Conservation (phyloP, 2,329 filamentous ascomycete species). For the Monilinia fructigena region DNA sequence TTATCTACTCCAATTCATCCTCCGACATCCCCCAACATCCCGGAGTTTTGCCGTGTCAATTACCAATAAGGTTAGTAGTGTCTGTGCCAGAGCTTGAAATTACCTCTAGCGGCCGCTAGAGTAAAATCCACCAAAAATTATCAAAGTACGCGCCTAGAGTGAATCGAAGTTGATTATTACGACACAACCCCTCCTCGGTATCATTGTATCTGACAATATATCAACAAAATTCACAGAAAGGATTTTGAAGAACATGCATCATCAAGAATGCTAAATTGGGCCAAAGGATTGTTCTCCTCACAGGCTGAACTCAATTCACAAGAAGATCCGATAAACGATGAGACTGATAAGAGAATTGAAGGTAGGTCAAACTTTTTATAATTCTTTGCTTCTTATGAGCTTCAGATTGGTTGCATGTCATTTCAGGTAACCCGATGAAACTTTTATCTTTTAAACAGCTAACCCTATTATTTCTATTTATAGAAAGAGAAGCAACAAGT, state of each 20-base stretch:
- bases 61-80: too few species aligned
- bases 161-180: not conserved
- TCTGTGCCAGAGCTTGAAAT: too few species aligned
- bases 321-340: not conserved
- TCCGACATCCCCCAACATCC: too few species aligned
- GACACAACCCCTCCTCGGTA: not conserved
- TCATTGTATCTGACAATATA: not conserved
- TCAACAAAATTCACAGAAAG: constrained; percentile 7
- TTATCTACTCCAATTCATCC: too few species aligned
- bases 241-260: not conserved
- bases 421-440: not conserved
- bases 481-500: not conserved
- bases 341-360: constrained; percentile 18
- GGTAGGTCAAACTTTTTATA: constrained; percentile 5
- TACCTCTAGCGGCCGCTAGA: constrained; percentile 14
- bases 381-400: constrained; percentile 4
- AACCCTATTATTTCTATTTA: not conserved
- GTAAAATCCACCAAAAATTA: constrained; percentile 6
- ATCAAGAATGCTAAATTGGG: constrained; percentile 4
- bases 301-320: not conserved
- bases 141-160: not conserved
- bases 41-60: too few species aligned
- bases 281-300: constrained; percentile 16
- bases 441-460: not conserved
- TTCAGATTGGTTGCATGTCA: not conserved